Evolutionary conservation across 129 eudicot species (phyloP).

Genomic region (Tagetes patula): DNA sequence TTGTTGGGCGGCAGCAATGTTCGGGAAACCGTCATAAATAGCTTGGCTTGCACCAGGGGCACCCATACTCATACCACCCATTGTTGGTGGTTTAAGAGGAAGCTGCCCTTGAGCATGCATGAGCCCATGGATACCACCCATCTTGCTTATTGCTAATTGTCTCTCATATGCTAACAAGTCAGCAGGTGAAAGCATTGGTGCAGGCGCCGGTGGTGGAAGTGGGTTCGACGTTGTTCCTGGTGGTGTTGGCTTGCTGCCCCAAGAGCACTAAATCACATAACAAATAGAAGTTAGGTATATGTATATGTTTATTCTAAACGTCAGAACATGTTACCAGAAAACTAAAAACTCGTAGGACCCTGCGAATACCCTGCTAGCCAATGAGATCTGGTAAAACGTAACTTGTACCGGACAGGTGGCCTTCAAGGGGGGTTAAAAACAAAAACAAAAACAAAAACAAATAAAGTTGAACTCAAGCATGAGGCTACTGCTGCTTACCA

Average conservation of each 20-base stretch:
- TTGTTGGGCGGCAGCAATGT: slow-evolving; percentile 91
- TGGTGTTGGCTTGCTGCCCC: slow-evolving; percentile 98
- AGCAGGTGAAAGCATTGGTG: slow-evolving; percentile 58
- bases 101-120: slow-evolving; percentile 70
- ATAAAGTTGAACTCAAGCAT: too few species aligned
- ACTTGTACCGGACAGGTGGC: too few species aligned
- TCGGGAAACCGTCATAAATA: slow-evolving; percentile 84
- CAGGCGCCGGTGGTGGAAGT: slow-evolving; percentile 82
- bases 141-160: slow-evolving; percentile 79
- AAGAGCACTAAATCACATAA: slow-evolving; percentile 61
- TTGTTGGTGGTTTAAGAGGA: slow-evolving; percentile 44
- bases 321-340: too few species aligned
- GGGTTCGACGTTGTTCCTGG: slow-evolving; percentile 88
- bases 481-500: too few species aligned
- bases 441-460: too few species aligned
- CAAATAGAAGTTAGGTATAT: background rate
- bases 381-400: too few species aligned
- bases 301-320: background rate
- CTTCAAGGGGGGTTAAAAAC: too few species aligned
- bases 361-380: too few species aligned
- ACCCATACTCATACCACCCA: slow-evolving; percentile 37
- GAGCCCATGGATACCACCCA: slow-evolving; percentile 51
- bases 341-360: too few species aligned
- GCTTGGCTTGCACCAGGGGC: slow-evolving; percentile 82
- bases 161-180: slow-evolving; percentile 72